Conservation (phyloP, 352 stramenopile species). For the Phytophthora pisi region DNA sequence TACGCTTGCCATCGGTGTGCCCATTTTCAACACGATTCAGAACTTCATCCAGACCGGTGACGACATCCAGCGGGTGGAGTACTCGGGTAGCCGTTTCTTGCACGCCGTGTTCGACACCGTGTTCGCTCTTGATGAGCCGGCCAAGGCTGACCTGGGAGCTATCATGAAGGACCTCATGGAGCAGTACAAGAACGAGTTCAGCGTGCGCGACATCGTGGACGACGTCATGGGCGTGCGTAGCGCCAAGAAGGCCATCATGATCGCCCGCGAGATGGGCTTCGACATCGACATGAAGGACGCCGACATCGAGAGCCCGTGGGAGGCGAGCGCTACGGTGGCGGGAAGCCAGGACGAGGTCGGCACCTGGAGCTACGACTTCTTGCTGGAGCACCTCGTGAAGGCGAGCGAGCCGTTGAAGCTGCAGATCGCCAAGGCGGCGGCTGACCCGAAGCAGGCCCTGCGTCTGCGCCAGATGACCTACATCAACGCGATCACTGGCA, state of each 20-base stretch:
- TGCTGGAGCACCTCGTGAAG: slow-evolving; percentile 59
- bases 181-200: slow-evolving; percentile 53
- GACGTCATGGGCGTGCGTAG: slow-evolving; percentile 91
- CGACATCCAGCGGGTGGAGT: slow-evolving; percentile 88
- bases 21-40: slow-evolving; percentile 93
- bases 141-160: slow-evolving; percentile 52
- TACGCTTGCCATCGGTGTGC: slow-evolving; percentile 85
- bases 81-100: slow-evolving; percentile 89
- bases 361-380: slow-evolving; percentile 55
- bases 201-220: slow-evolving; percentile 87
- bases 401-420: slow-evolving; percentile 47
- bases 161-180: slow-evolving; percentile 80
- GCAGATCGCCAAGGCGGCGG: slow-evolving; percentile 37
- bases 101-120: slow-evolving; percentile 80
- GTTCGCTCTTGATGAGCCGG: slow-evolving; percentile 27
- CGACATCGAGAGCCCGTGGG: slow-evolving; percentile 57
- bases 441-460: slow-evolving; percentile 34
- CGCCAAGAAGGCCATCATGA: slow-evolving; percentile 91
- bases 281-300: slow-evolving; percentile 76
- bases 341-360: slow-evolving; percentile 39
- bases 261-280: slow-evolving; percentile 94
- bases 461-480: slow-evolving; percentile 62
- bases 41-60: slow-evolving; percentile 94
- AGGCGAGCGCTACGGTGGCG: slow-evolving; percentile 36
- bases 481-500: slow-evolving; percentile 51